A percentile compares a stretch with the other conserved stretches of the same genome.
These are phyloP conservation scores for Shiraia sp. DNA, from an alignment of 2,329 filamentous ascomycete genomes.

Conservation along the genomic window DNA sequence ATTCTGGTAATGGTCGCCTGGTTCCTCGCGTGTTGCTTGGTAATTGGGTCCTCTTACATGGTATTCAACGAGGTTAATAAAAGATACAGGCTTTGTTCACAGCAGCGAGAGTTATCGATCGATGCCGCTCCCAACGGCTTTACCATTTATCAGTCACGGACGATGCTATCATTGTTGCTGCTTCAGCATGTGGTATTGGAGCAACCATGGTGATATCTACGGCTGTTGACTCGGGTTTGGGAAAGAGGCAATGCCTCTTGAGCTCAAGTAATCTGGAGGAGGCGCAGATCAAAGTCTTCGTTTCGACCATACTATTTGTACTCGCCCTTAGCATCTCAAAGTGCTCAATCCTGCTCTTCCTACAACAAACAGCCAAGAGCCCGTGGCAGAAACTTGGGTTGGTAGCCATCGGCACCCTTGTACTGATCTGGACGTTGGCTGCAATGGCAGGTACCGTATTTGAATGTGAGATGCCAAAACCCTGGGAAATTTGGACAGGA, in stretches of 20 bases:
- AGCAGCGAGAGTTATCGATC: conserved; percentile 17
- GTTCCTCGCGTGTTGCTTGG: conserved; percentile 29
- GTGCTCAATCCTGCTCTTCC: conserved; percentile 24
- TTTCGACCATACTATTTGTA: conserved; percentile 27
- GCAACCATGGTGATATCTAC: conserved; percentile 26
- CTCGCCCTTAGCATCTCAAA: conserved; percentile 28
- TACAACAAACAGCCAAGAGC: conserved; percentile 19
- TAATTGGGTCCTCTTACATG: conserved; percentile 6
- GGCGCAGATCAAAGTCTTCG: conserved; percentile 25
- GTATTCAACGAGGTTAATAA: conserved; percentile 5
- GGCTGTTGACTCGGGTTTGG: conserved; percentile 22
- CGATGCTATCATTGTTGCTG: conserved; percentile 23
- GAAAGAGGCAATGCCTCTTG: conserved; percentile 21
- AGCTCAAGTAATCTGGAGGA: conserved; percentile 4
- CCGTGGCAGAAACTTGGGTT: conserved; percentile 15
- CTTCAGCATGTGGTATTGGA: conserved; percentile 25
- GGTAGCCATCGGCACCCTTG: conserved; percentile 11
- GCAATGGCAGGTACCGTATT: conserved; percentile 23
- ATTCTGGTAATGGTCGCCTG: conserved; percentile 31
- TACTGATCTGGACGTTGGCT: conserved; percentile 24
- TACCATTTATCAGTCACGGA: conserved; percentile 16
- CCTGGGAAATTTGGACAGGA: conserved; percentile 26
- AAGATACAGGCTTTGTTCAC: conserved; percentile 20
- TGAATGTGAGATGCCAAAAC: conserved; percentile 28
- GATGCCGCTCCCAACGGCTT: conserved; percentile 16